A percentile compares a stretch with the other conserved stretches of the same genome.
These are phyloP conservation scores for Helenozyma baotianmanensis DNA, from an alignment of 805 yeast species.

Conservation along the genomic window DNA sequence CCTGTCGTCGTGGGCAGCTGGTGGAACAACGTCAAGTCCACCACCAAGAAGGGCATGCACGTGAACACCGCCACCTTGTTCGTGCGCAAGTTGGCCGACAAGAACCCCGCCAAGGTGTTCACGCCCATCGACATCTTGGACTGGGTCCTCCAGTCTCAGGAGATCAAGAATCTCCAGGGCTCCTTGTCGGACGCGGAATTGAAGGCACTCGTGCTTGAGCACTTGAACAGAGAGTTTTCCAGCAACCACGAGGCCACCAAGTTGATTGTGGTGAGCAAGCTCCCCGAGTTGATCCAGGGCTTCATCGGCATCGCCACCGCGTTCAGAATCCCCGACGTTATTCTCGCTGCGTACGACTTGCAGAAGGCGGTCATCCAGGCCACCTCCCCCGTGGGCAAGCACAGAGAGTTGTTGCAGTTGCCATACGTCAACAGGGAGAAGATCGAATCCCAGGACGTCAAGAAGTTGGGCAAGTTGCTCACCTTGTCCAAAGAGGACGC, in stretches of 20 bases:
- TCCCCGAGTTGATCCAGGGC: slow-evolving; percentile 65
- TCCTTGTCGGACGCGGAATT: slow-evolving; percentile 44
- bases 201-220: slow-evolving; percentile 47
- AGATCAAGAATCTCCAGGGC: slow-evolving; percentile 45
- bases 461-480: slow-evolving; percentile 66
- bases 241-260: slow-evolving; percentile 32
- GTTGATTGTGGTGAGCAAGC: slow-evolving; percentile 54
- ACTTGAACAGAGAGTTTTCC: slow-evolving; percentile 49
- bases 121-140: slow-evolving; percentile 54
- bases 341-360: slow-evolving; percentile 57
- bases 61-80: slow-evolving; percentile 78
- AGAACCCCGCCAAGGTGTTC: slow-evolving; percentile 63
- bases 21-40: slow-evolving; percentile 82
- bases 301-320: slow-evolving; percentile 76
- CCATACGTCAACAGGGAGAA: slow-evolving; percentile 60
- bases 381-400: slow-evolving; percentile 46
- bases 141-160: slow-evolving; percentile 63
- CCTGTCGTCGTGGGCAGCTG: slow-evolving; percentile 80
- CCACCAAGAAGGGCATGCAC: slow-evolving; percentile 79
- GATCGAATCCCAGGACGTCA: slow-evolving; percentile 42
- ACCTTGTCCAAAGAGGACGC: slow-evolving; percentile 55
- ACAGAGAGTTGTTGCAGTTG: slow-evolving; percentile 72
- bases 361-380: slow-evolving; percentile 76
- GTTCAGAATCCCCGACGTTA: slow-evolving; percentile 69
- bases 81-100: slow-evolving; percentile 67